Evolutionary conservation across 2,329 filamentous ascomycete genomes (phyloP).

Genomic region (Colletotrichum sp.): DNA sequence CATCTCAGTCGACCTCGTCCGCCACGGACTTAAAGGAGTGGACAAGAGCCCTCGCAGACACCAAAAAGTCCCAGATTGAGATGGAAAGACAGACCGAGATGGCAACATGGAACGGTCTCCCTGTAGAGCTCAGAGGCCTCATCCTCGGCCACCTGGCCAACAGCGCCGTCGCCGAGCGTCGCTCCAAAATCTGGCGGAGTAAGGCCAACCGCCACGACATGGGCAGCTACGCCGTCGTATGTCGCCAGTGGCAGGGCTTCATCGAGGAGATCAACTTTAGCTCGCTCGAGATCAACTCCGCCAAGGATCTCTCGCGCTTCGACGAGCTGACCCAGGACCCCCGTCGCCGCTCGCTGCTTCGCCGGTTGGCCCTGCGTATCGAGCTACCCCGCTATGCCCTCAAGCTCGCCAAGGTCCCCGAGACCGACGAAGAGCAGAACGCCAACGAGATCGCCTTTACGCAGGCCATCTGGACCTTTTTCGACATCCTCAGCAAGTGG

Average conservation of each 20-base stretch:
- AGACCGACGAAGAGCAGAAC: conserved; percentile 28
- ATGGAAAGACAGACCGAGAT: conserved; percentile 16
- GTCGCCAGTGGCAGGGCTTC: conserved; percentile 28
- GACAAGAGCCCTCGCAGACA: background rate
- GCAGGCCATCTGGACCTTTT: conserved; percentile 25
- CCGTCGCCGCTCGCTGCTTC: conserved; percentile 24
- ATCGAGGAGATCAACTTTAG: conserved; percentile 29
- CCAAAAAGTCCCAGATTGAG: background rate
- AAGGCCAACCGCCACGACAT: conserved; percentile 14
- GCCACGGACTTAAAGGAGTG: background rate
- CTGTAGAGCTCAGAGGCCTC: conserved; percentile 19
- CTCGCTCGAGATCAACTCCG: conserved; percentile 22
- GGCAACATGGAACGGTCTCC: conserved; percentile 22
- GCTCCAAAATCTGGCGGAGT: background rate
- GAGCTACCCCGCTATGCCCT: conserved; percentile 26
- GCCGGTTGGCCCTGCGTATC: conserved; percentile 24
- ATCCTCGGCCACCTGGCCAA: conserved; percentile 11
- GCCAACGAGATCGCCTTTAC: conserved; percentile 29
- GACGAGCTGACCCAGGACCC: conserved; percentile 24
- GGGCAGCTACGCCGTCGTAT: conserved; percentile 29
- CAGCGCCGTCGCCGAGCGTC: background rate
- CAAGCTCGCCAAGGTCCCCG: conserved; percentile 20
- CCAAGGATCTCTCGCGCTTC: conserved; percentile 23
- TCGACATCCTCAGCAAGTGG: conserved; percentile 28
- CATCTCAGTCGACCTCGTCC: background rate